These are phyloP conservation scores for Starmerella kuoi DNA, from an alignment of 805 yeast species.

Conservation along the genomic window DNA sequence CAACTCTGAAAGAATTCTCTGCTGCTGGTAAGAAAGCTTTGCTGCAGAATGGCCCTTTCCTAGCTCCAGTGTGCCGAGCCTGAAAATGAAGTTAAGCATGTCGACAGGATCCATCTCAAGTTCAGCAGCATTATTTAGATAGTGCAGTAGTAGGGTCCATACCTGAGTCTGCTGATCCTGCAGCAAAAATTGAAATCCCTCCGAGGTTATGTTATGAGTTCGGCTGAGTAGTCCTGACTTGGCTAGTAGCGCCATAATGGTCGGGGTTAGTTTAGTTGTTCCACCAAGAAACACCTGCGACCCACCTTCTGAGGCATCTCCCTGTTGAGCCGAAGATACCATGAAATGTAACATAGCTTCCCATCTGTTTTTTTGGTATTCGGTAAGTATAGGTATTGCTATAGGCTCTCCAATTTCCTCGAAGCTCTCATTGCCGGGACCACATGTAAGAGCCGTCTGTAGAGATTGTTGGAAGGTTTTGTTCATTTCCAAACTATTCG, in stretches of 20 bases:
- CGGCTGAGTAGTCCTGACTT: slow-evolving; percentile 83
- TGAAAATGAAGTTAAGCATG: slow-evolving; percentile 82
- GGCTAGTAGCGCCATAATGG: slow-evolving; percentile 56
- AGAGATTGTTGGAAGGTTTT: slow-evolving; percentile 64
- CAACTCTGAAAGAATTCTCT: slow-evolving; percentile 75
- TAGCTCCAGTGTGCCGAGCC: slow-evolving; percentile 82
- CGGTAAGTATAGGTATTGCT: slow-evolving; percentile 44
- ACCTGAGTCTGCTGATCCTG: slow-evolving; percentile 91
- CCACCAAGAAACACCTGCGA: not conserved
- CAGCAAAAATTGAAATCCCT: slow-evolving; percentile 84
- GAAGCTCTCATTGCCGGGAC: slow-evolving; percentile 51
- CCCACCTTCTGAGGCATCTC: slow-evolving; percentile 33
- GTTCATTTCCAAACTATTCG: slow-evolving; percentile 45
- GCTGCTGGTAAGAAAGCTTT: slow-evolving; percentile 65
- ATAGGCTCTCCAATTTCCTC: slow-evolving; percentile 48
- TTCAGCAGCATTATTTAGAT: slow-evolving; percentile 70
- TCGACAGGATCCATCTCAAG: slow-evolving; percentile 92
- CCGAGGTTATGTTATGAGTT: slow-evolving; percentile 52
- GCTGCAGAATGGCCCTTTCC: slow-evolving; percentile 73
- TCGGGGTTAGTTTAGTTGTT: slow-evolving; percentile 7
- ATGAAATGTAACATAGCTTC: slow-evolving; percentile 89
- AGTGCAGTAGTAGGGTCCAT: slow-evolving; percentile 83
- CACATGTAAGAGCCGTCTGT: slow-evolving; percentile 75
- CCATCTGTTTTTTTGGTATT: slow-evolving; percentile 81
- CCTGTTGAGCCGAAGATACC: slow-evolving; percentile 61